Evolutionary conservation across 129 eudicot species (phyloP).

Genomic region (Helianthus annuus): DNA sequence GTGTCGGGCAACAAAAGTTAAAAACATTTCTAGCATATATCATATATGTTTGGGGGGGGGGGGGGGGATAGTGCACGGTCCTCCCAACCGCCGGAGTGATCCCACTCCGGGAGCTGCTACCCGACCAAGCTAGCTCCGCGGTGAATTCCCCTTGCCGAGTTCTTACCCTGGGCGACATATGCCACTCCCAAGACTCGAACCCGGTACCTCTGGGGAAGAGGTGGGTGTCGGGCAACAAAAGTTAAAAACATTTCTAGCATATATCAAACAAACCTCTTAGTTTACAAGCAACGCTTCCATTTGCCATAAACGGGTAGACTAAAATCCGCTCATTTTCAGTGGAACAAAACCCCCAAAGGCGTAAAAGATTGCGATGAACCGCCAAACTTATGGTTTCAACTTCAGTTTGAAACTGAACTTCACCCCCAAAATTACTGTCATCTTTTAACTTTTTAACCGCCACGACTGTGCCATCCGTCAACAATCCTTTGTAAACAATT

Average conservation of each 20-base stretch:
- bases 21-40: no score
- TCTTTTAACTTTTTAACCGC: conserved; percentile 88
- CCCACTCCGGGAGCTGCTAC: no score
- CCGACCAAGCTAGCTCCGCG: no score
- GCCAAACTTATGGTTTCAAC: conserved; percentile 90
- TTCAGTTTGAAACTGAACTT: conserved; percentile 92
- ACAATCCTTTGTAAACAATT: conserved; percentile 66
- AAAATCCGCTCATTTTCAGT: conserved; percentile 85
- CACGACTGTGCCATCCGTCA: conserved; percentile 71
- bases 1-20: no score
- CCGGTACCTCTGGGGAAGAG: no score
- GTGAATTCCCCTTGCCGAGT: no score
- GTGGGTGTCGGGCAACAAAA: no score
- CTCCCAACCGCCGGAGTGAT: no score
- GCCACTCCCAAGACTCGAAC: no score
- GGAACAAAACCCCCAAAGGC: conserved; percentile 87
- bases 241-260: not conserved
- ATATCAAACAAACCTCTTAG: conserved; percentile 57
- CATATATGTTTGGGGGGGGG: no score
- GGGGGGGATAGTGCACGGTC: no score
- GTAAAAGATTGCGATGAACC: conserved; percentile 88
- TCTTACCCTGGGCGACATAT: no score
- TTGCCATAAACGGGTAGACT: conserved; percentile 84
- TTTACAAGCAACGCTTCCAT: conserved; percentile 90
- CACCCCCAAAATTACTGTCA: conserved; percentile 70